A percentile compares a stretch with the other conserved stretches of the same genome.
Evolutionary conservation across 169 alveolate genomes (phyloP).

Genomic region (Cryptosporidium xiaoi): DNA sequence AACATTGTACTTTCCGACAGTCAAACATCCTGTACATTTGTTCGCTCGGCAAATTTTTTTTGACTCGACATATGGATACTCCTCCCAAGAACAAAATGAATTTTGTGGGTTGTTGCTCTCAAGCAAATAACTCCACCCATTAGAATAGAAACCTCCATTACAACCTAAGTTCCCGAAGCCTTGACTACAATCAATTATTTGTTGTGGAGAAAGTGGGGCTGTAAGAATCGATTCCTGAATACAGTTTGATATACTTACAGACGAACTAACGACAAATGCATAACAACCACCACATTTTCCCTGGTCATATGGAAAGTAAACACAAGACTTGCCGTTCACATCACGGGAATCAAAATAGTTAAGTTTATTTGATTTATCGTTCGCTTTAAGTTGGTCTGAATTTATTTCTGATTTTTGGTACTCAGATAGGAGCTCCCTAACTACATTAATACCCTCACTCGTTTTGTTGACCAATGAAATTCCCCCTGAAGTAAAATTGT

Average conservation of each 20-base stretch:
- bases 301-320: conserved; percentile 58
- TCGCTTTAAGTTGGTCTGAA: neutral
- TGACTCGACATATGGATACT: conserved; percentile 52
- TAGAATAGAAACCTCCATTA: conserved; percentile 71
- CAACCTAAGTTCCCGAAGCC: conserved; percentile 57
- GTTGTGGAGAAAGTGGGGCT: conserved; percentile 60
- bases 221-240: conserved; percentile 18
- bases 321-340: conserved; percentile 46
- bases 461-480: neutral
- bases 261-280: conserved; percentile 54
- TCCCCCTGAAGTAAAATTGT: neutral
- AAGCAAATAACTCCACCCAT: conserved; percentile 59
- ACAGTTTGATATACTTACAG: conserved; percentile 52
- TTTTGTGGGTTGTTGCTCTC: conserved; percentile 26
- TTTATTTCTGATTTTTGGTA: neutral
- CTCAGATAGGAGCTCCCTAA: conserved; percentile 14
- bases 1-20: conserved; percentile 14
- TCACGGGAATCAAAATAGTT: conserved; percentile 16
- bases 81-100: conserved; percentile 56
- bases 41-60: conserved; percentile 3
- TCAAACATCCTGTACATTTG: conserved; percentile 29
- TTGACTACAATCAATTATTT: conserved; percentile 62
- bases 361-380: neutral
- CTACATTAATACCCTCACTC: conserved; percentile 5
- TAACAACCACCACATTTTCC: conserved; percentile 67